These are phyloP conservation scores for Rhizopus stolonifer DNA, from an alignment of 371 early-diverging fungal species.

Conservation along the genomic window DNA sequence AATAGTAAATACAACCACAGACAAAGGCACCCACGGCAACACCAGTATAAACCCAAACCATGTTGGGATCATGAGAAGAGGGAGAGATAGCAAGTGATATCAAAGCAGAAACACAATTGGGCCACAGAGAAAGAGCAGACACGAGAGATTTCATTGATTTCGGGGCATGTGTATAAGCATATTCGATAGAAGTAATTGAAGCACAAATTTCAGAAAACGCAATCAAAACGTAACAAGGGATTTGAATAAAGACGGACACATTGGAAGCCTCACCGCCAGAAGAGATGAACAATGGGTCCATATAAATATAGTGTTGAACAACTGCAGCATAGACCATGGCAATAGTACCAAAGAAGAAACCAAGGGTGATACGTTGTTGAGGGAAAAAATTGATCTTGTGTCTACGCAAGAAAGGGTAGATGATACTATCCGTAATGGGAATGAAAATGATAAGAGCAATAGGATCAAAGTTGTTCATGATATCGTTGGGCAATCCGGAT, in stretches of 20 bases:
- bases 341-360: slow-evolving; percentile 70
- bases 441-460: slow-evolving; percentile 67
- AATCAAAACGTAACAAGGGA: slow-evolving; percentile 62
- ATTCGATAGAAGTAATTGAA: slow-evolving; percentile 73
- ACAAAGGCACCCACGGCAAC: slow-evolving; percentile 49
- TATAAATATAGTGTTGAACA: slow-evolving; percentile 70
- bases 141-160: slow-evolving; percentile 68
- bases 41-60: slow-evolving; percentile 60
- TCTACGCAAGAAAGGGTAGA: slow-evolving; percentile 66
- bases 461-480: slow-evolving; percentile 68
- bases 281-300: slow-evolving; percentile 25
- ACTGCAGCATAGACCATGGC: no score
- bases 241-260: slow-evolving; percentile 61
- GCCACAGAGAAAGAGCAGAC: slow-evolving; percentile 64
- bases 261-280: slow-evolving; percentile 18
- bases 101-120: slow-evolving; percentile 64
- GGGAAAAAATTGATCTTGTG: slow-evolving; percentile 27
- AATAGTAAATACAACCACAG: slow-evolving; percentile 34
- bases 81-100: slow-evolving; percentile 66
- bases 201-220: slow-evolving; percentile 70
- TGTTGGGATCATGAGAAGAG: slow-evolving; percentile 63
- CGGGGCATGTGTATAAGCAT: slow-evolving; percentile 70
- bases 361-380: slow-evolving; percentile 46
- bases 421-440: slow-evolving; percentile 61
- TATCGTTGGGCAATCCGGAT: slow-evolving; percentile 50